Evolutionary conservation across 2,329 filamentous ascomycete species (phyloP).

Genomic region (Trichoderma atroviride): DNA sequence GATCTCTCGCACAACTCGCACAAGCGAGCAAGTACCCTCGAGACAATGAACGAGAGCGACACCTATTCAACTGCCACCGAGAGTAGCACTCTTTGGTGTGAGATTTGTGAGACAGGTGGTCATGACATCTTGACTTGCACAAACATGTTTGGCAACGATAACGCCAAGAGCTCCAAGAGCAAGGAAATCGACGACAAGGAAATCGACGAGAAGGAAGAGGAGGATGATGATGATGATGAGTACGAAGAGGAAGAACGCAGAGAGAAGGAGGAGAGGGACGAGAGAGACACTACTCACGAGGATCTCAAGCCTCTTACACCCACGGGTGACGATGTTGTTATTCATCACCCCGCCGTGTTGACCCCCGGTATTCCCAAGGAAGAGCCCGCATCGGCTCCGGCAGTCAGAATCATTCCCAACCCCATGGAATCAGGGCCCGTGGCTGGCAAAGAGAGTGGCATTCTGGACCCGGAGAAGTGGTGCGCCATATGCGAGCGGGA

Average conservation of each 20-base stretch:
- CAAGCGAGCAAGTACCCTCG: constrained; percentile 59
- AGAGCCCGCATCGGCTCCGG: constrained; percentile 40
- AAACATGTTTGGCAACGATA: constrained; percentile 72
- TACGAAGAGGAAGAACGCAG: constrained; percentile 31
- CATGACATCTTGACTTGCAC: constrained; percentile 95
- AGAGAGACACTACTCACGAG: constrained; percentile 43
- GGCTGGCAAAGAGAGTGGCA: constrained; percentile 75
- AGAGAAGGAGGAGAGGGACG: constrained; percentile 41
- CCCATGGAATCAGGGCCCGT: constrained; percentile 68
- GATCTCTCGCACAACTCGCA: constrained; percentile 52
- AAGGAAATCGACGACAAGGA: neutral
- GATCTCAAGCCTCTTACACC: constrained; percentile 46
- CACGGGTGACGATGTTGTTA: constrained; percentile 44
- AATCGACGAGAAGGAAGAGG: neutral
- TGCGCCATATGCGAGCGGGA: constrained; percentile 96
- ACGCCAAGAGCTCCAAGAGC: constrained; percentile 37
- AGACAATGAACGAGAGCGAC: constrained; percentile 72
- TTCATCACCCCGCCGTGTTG: constrained; percentile 58
- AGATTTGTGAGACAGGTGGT: constrained; percentile 89
- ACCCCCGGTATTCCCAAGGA: constrained; percentile 54
- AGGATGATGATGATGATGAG: constrained; percentile 36
- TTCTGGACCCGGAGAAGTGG: constrained; percentile 87
- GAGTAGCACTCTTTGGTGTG: constrained; percentile 80
- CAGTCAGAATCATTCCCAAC: constrained; percentile 59
- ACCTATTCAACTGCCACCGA: constrained; percentile 71